Conservation (phyloP, 108 stramenopile species). For the Cyclotella choctawhatcheeana region DNA sequence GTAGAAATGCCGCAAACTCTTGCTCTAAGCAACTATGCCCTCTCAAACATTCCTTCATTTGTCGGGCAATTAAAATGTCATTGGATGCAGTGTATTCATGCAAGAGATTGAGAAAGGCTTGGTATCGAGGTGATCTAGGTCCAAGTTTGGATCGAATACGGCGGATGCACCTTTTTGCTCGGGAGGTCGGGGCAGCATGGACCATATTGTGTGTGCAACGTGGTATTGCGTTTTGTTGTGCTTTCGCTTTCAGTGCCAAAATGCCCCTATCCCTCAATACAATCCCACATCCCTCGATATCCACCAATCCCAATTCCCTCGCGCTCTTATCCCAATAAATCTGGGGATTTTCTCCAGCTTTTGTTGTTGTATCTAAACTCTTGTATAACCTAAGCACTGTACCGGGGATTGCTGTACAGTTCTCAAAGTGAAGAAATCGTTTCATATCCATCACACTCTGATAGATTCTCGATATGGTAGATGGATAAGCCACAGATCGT, state of each 20-base stretch:
- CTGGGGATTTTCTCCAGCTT: constrained; percentile 86
- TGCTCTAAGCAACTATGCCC: too few species aligned
- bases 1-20: too few species aligned
- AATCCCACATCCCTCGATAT: constrained; percentile 79
- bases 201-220: too few species aligned
- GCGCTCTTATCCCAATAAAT: constrained; percentile 88
- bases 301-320: constrained; percentile 77
- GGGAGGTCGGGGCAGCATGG: too few species aligned
- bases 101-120: too few species aligned
- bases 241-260: neutral
- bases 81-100: too few species aligned
- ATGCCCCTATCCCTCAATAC: constrained; percentile 52
- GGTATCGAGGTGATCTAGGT: too few species aligned
- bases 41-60: too few species aligned
- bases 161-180: too few species aligned
- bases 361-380: constrained; percentile 82
- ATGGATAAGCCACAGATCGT: constrained; percentile 85
- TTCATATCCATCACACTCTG: constrained; percentile 90
- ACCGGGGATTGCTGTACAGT: constrained; percentile 77
- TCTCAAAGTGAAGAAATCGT: constrained; percentile 90
- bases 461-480: constrained; percentile 72
- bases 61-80: too few species aligned
- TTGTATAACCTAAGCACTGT: constrained; percentile 74
- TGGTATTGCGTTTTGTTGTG: too few species aligned
- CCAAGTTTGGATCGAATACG: too few species aligned